Evolutionary conservation across 2,329 filamentous ascomycete genomes (phyloP).

Genomic region (Ceratocystis colombiana): DNA sequence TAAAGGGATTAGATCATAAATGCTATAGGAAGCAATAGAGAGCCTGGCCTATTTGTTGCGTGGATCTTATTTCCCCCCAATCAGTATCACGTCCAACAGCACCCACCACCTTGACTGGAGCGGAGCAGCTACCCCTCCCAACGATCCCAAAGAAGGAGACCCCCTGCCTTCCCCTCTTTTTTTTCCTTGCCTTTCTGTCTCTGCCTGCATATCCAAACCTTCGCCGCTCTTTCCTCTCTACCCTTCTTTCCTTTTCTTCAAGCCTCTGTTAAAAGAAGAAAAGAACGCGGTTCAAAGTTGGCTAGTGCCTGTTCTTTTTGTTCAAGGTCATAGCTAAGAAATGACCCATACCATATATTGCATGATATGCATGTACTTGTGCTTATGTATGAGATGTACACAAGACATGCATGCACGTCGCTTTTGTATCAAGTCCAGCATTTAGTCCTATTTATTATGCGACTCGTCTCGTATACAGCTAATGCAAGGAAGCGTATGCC

Average conservation of each 20-base stretch:
- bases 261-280: neutral
- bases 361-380: neutral
- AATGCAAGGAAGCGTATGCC: constrained; percentile 2
- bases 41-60: too few species aligned
- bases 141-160: neutral
- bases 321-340: neutral
- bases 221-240: constrained; percentile 4
- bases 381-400: too few species aligned
- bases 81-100: neutral
- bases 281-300: neutral
- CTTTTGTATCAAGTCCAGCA: too few species aligned
- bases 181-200: neutral
- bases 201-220: neutral
- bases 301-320: too few species aligned
- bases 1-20: too few species aligned
- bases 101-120: too few species aligned
- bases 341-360: neutral
- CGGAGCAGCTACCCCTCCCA: neutral
- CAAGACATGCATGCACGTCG: too few species aligned
- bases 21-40: too few species aligned
- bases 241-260: neutral
- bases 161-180: neutral
- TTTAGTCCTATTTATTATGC: too few species aligned
- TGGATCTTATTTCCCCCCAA: neutral
- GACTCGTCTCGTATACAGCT: neutral